phyloP scores from a whole-genome alignment of 768 basidiomycete genomes.

The Leccinum olivaceopallidum region DNA sequence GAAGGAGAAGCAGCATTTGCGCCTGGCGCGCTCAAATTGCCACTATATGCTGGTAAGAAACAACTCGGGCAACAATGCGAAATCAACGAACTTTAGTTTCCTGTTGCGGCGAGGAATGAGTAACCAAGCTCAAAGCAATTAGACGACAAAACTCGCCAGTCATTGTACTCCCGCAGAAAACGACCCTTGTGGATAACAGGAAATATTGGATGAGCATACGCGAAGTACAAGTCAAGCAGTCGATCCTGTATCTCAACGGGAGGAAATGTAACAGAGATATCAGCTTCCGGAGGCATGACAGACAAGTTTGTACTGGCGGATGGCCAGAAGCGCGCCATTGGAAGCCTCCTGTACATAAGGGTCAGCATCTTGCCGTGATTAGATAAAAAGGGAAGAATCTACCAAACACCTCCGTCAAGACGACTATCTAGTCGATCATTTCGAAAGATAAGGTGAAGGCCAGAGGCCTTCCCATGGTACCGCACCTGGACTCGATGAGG shows the following conservation, averaged over 20 bases:
- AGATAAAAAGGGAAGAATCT: conserved; percentile 18
- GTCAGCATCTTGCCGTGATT: conserved; percentile 14
- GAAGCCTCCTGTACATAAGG: conserved; percentile 51
- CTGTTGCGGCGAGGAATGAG: conserved; percentile 16
- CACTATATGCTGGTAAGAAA: conserved; percentile 27
- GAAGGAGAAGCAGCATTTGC: conserved; percentile 14
- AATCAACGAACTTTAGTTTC: conserved; percentile 27
- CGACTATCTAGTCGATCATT: conserved; percentile 65
- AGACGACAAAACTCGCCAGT: conserved; percentile 39
- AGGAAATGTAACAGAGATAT: conserved; percentile 54
- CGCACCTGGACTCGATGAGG: conserved; percentile 57
- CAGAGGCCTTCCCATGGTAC: conserved; percentile 79
- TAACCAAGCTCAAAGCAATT: background rate
- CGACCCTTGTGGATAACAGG: conserved; percentile 75
- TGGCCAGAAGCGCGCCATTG: conserved; percentile 78
- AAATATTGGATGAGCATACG: conserved; percentile 80
- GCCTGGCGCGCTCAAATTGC: conserved; percentile 37
- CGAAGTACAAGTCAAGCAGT: conserved; percentile 76
- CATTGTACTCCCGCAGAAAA: conserved; percentile 65
- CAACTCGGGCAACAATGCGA: background rate
- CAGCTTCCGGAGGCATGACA: conserved; percentile 43
- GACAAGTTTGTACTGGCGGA: conserved; percentile 45
- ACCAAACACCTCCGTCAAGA: conserved; percentile 71
- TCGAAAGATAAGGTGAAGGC: conserved; percentile 70
- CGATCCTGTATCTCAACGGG: conserved; percentile 61